These are phyloP conservation scores for Suillus variegatus DNA, from an alignment of 768 basidiomycete genomes.

Conservation along the genomic window DNA sequence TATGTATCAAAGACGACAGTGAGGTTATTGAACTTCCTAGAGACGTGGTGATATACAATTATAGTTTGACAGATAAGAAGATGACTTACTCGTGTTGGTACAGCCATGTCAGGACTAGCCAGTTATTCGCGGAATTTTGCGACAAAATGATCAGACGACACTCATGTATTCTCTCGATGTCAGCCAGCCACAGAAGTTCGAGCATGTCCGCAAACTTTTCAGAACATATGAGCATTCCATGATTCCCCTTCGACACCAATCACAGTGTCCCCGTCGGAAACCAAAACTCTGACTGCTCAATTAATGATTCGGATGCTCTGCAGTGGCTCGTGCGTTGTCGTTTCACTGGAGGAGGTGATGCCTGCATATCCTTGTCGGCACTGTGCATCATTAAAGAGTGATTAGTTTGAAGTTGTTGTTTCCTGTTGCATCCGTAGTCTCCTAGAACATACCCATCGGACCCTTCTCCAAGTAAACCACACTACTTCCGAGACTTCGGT, in stretches of 20 bases:
- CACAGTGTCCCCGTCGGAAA: constrained; percentile 41
- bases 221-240: constrained; percentile 26
- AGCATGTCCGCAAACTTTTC: constrained; percentile 39
- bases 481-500: constrained; percentile 85
- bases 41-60: not conserved
- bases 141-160: constrained; percentile 31
- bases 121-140: constrained; percentile 28
- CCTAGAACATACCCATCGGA: constrained; percentile 78
- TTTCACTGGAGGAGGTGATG: constrained; percentile 9
- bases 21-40: constrained; percentile 26
- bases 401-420: constrained; percentile 11
- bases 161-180: constrained; percentile 31
- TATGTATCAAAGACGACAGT: constrained; percentile 25
- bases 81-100: constrained; percentile 34
- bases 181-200: constrained; percentile 31
- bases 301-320: not conserved
- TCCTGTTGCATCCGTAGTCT: constrained; percentile 24
- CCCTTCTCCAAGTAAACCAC: constrained; percentile 94
- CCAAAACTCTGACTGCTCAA: constrained; percentile 20
- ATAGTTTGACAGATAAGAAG: not conserved
- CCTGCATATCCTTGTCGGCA: constrained; percentile 1
- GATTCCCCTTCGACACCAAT: constrained; percentile 23
- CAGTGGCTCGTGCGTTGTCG: constrained; percentile 10
- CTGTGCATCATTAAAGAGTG: constrained; percentile 1
- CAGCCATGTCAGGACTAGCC: constrained; percentile 34